Conservation (phyloP, 805 yeast species). For the Candida dendrica region DNA sequence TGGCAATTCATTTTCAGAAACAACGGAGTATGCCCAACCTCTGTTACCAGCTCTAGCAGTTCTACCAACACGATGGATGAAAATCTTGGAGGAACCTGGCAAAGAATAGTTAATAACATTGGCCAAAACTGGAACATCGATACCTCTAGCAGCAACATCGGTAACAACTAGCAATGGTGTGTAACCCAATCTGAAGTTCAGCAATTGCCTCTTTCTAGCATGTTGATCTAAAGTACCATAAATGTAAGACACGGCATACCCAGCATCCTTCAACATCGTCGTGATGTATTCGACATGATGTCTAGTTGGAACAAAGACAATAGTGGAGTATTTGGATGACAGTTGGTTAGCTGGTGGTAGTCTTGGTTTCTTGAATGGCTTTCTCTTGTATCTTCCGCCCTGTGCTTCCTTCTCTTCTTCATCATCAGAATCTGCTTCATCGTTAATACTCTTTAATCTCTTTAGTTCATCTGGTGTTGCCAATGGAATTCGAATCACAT, state of each 20-base stretch:
- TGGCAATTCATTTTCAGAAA: constrained; percentile 80
- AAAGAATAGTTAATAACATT: constrained; percentile 88
- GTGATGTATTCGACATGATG: constrained; percentile 95
- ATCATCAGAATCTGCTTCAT: constrained; percentile 43
- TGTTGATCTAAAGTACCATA: constrained; percentile 94
- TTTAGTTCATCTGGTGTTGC: constrained; percentile 65
- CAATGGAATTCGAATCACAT: constrained; percentile 75
- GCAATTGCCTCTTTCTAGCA: constrained; percentile 85
- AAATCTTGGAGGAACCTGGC: constrained; percentile 89
- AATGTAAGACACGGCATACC: constrained; percentile 82
- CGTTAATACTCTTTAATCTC: constrained; percentile 41
- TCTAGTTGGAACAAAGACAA: constrained; percentile 91
- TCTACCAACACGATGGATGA: constrained; percentile 96
- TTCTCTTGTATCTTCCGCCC: constrained; percentile 27
- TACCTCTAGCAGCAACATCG: constrained; percentile 98
- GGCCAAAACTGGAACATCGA: constrained; percentile 93
- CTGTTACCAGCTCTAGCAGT: constrained; percentile 98
- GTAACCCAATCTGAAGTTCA: constrained; percentile 77
- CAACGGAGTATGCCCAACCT: constrained; percentile 96
- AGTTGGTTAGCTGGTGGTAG: constrained; percentile 76
- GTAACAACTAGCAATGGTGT: constrained; percentile 90
- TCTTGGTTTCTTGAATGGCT: constrained; percentile 39
- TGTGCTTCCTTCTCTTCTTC: constrained; percentile 32
- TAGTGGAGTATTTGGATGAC: constrained; percentile 82
- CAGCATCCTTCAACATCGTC: constrained; percentile 60